phyloP scores from a whole-genome alignment of 768 basidiomycete species.

The Mycena kentingensis region DNA sequence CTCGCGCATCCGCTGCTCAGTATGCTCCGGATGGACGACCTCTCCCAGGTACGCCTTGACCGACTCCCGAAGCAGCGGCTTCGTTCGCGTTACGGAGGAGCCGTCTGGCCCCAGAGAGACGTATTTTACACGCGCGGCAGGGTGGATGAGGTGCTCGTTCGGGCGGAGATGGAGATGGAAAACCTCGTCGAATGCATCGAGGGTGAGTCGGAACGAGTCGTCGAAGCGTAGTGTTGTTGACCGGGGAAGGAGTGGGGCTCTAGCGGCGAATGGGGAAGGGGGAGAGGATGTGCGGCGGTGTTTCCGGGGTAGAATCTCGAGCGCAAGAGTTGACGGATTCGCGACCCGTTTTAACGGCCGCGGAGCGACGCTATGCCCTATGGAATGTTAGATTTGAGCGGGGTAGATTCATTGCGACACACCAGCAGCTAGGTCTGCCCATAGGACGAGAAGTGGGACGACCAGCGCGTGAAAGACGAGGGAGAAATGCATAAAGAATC shows the following conservation, averaged over 20 bases:
- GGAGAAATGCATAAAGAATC: slow-evolving; percentile 38
- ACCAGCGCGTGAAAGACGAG: slow-evolving; percentile 44
- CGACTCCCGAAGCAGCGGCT: slow-evolving; percentile 62
- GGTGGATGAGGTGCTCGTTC: slow-evolving; percentile 77
- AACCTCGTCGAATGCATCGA: slow-evolving; percentile 65
- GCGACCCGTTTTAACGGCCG: slow-evolving; percentile 51
- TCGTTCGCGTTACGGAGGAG: slow-evolving; percentile 49
- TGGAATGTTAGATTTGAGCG: slow-evolving; percentile 6
- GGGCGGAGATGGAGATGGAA: slow-evolving; percentile 77
- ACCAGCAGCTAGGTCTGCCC: slow-evolving; percentile 36
- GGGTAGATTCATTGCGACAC: slow-evolving; percentile 11
- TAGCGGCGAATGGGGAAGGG: slow-evolving; percentile 33
- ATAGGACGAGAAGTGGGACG: slow-evolving; percentile 42
- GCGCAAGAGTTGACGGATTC: slow-evolving; percentile 50
- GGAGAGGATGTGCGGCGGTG: slow-evolving; percentile 25
- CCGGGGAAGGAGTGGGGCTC: slow-evolving; percentile 32
- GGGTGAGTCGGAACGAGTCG: slow-evolving; percentile 70
- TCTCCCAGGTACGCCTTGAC: slow-evolving; percentile 76
- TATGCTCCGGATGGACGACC: slow-evolving; percentile 61
- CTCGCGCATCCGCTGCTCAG: slow-evolving; percentile 58
- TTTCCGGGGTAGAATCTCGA: slow-evolving; percentile 59
- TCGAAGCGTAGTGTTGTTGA: slow-evolving; percentile 60
- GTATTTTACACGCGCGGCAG: slow-evolving; percentile 72
- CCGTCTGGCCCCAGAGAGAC: slow-evolving; percentile 57
- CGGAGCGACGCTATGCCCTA: slow-evolving; percentile 52